These are phyloP conservation scores for Dacryopinax spathularia DNA, from an alignment of 768 basidiomycete species.

Conservation along the genomic window DNA sequence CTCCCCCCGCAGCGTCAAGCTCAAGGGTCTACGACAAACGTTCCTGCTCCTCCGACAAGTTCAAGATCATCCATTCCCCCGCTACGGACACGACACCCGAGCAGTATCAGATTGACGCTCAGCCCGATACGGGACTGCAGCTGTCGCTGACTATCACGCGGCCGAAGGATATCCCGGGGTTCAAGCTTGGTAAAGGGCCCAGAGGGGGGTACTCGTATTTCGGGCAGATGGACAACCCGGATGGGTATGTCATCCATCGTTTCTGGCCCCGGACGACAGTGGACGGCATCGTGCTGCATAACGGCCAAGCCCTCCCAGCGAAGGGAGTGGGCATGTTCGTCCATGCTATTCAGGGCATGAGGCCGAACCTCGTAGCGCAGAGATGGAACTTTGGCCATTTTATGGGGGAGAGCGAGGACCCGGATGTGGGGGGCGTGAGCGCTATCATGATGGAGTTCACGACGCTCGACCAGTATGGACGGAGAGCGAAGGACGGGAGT, in stretches of 20 bases:
- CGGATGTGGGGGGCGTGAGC: slow-evolving; percentile 56
- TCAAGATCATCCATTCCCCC: slow-evolving; percentile 49
- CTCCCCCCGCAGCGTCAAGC: slow-evolving; percentile 43
- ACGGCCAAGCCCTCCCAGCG: slow-evolving; percentile 44
- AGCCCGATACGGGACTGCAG: slow-evolving; percentile 66
- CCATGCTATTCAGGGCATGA: slow-evolving; percentile 97
- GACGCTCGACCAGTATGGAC: slow-evolving; percentile 66
- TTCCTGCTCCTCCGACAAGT: slow-evolving; percentile 75
- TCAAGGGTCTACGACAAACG: slow-evolving; percentile 50
- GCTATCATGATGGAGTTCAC: slow-evolving; percentile 94
- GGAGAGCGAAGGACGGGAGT: slow-evolving; percentile 40
- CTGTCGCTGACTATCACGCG: slow-evolving; percentile 60
- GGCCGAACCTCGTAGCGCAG: slow-evolving; percentile 81
- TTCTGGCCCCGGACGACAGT: slow-evolving; percentile 68
- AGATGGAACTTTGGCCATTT: slow-evolving; percentile 95
- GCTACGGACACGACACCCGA: slow-evolving; percentile 49
- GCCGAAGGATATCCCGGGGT: slow-evolving; percentile 61
- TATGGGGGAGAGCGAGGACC: slow-evolving; percentile 41
- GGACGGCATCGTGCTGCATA: slow-evolving; percentile 51
- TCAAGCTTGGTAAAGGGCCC: slow-evolving; percentile 78
- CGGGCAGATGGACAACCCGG: slow-evolving; percentile 55
- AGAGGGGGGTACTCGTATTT: slow-evolving; percentile 85
- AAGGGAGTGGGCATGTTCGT: slow-evolving; percentile 72
- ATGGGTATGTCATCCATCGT: slow-evolving; percentile 77
- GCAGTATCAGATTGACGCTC: slow-evolving; percentile 63